phyloP scores from a whole-genome alignment of 176 grass and related monocot genomes.

The Urochloa ruziziensis region DNA sequence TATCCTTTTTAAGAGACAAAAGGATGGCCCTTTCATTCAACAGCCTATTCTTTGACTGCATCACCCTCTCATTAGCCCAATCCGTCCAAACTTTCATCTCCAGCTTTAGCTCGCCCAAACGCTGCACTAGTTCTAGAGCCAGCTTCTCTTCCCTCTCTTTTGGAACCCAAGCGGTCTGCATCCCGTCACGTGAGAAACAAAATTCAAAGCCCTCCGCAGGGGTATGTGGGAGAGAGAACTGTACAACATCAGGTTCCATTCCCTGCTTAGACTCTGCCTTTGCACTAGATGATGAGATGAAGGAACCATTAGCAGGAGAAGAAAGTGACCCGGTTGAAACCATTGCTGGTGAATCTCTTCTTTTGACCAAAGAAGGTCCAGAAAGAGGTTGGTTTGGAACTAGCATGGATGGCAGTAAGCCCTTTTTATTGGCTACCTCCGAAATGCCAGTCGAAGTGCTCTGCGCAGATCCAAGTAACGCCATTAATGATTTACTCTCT shows the following conservation, averaged over 20 bases:
- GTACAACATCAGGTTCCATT: conserved; percentile 4
- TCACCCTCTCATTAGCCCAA: conserved; percentile 42
- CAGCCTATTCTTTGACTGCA: conserved; percentile 38
- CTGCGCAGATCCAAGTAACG: conserved; percentile 27
- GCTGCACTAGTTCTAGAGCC: conserved; percentile 20
- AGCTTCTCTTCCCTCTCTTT: conserved; percentile 35
- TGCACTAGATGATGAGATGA: conserved; percentile 21
- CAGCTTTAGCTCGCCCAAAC: conserved; percentile 38
- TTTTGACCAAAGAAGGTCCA: conserved; percentile 5
- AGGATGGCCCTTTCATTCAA: conserved; percentile 17
- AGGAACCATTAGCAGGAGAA: conserved; percentile 22
- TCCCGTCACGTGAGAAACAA: conserved; percentile 32
- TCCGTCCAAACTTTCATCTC: conserved; percentile 31
- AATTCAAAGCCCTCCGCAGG: conserved; percentile 29
- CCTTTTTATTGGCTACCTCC: conserved; percentile 15
- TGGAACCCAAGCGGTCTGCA: conserved; percentile 36
- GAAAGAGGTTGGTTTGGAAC: neutral
- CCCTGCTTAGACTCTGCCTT: neutral
- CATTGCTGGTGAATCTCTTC: neutral
- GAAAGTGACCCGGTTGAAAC: conserved; percentile 16
- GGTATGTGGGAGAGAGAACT: conserved; percentile 30
- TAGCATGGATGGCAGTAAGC: conserved; percentile 2
- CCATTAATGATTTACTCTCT: conserved; percentile 27
- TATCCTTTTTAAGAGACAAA: conserved; percentile 28
- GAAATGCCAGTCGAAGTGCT: conserved; percentile 10